Base-by-base conservation (phyloP, 495 filamentous ascomycete genomes). In the Ramalina peruviana region DNA sequence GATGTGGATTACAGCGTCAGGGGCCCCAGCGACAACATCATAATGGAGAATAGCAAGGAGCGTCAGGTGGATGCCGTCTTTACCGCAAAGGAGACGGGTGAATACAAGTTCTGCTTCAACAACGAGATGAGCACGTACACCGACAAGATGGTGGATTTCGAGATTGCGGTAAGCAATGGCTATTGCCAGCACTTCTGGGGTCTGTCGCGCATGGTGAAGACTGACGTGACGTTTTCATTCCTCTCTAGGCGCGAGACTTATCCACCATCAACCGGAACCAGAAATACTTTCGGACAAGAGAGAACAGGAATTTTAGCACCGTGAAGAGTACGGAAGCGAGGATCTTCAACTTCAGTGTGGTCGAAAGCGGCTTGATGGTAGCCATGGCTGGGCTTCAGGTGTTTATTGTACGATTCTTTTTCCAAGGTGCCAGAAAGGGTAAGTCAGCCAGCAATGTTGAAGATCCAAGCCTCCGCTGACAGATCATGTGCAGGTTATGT, bases 291-390 rank as follows among this genome's bases (percentile, higher is more conserved):
- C 85, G 93, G 30, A 99, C 93, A 2, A 80, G 93, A 54, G 93
- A 99, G 72, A 97, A 99, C 73, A 79, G 93, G 42, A 99, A 99
- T 65, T 94, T 97, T 69, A 94, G 86, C 67, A 99, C 93, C 5
- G 93, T 99, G 48, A 75, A 88, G 62, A 94, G 88, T 67, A 99
- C 93, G 26, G 93, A 99, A 72, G 76, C 74, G 55, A 74, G 93
- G 40, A 97, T 99, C 56, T 90, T 95, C 68, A 96, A 96, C 65
- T 96, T 99, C 68, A 94, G 86, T 60, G 72, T 99, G 42, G 83
- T 96, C 50, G 93, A 99, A 70, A 80, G 81, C 54, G 69, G 79
- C 53, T 80, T 97, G 78, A 92, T 97, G 76, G 76, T 97, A 54
- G 83, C 82, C 39, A 99, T 99, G 93, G 92, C 89, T 23, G 89